Conservation (phyloP, 2,329 filamentous ascomycete genomes). For the Phaeosphaeria sp. region DNA sequence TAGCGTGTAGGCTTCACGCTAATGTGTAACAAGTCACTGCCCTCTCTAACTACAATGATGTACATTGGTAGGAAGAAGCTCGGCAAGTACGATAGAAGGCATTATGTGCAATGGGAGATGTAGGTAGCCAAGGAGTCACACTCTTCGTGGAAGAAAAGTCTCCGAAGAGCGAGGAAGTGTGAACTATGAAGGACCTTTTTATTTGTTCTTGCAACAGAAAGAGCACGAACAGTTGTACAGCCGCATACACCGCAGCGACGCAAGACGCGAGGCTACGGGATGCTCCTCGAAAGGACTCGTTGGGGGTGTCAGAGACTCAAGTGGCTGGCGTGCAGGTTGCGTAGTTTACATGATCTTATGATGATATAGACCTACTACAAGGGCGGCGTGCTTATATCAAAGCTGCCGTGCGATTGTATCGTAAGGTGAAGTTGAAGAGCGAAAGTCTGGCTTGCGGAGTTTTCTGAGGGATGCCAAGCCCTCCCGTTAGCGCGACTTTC, state of each 20-base stretch:
- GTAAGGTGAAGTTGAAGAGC: not conserved
- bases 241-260: constrained; percentile 52
- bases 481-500: not conserved
- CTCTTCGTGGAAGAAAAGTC: constrained; percentile 49
- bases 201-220: constrained; percentile 55
- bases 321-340: constrained; percentile 54
- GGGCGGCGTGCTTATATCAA: constrained; percentile 4
- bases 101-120: constrained; percentile 46
- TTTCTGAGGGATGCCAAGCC: constrained; percentile 10
- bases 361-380: not conserved
- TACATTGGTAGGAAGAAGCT: too few relatives aligned
- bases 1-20: too few relatives aligned
- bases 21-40: too few relatives aligned
- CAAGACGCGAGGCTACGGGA: constrained; percentile 56
- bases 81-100: too few relatives aligned
- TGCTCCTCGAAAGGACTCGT: constrained; percentile 57
- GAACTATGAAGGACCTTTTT: constrained; percentile 62
- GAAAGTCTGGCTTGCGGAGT: not conserved
- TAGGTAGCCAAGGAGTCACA: constrained; percentile 62
- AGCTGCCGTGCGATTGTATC: not conserved
- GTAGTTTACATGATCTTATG: not conserved
- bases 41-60: too few relatives aligned
- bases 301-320: constrained; percentile 50
- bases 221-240: constrained; percentile 47
- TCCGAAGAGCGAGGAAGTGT: constrained; percentile 57